Evolutionary conservation across 2,329 filamentous ascomycete genomes (phyloP).

Genomic region (Epichloe amarillans): DNA sequence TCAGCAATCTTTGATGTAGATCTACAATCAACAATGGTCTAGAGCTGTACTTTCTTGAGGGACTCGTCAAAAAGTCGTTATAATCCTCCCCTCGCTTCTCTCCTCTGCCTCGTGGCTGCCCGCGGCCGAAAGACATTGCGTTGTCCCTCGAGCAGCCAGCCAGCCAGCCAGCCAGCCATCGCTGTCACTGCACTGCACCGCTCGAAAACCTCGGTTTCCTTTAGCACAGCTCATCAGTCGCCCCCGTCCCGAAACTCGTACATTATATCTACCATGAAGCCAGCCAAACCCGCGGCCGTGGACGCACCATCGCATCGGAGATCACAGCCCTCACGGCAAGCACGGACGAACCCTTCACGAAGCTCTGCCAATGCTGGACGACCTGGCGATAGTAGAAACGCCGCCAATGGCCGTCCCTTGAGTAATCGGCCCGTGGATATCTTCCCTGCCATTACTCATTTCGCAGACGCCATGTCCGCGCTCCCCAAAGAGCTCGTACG

Average conservation of each 20-base stretch:
- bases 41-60: constrained; percentile 1
- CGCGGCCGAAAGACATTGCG: neutral
- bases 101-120: neutral
- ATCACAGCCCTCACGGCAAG: constrained; percentile 51
- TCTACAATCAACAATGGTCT: constrained; percentile 5
- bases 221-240: neutral
- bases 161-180: neutral
- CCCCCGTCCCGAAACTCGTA: neutral
- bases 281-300: constrained; percentile 32
- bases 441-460: constrained; percentile 56
- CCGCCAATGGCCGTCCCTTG: constrained; percentile 28
- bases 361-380: constrained; percentile 35
- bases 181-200: neutral
- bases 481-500: constrained; percentile 89
- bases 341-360: constrained; percentile 50
- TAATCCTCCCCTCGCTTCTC: neutral
- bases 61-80: neutral
- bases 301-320: constrained; percentile 39
- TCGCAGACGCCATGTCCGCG: constrained; percentile 83
- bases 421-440: constrained; percentile 51
- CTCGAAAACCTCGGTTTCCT: neutral
- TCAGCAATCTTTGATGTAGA: constrained; percentile 4
- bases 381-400: constrained; percentile 29
- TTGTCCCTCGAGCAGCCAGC: neutral
- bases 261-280: constrained; percentile 33